Evolutionary conservation across 106 monocot genomes (phyloP).

Genomic region (Vanilla planifolia): DNA sequence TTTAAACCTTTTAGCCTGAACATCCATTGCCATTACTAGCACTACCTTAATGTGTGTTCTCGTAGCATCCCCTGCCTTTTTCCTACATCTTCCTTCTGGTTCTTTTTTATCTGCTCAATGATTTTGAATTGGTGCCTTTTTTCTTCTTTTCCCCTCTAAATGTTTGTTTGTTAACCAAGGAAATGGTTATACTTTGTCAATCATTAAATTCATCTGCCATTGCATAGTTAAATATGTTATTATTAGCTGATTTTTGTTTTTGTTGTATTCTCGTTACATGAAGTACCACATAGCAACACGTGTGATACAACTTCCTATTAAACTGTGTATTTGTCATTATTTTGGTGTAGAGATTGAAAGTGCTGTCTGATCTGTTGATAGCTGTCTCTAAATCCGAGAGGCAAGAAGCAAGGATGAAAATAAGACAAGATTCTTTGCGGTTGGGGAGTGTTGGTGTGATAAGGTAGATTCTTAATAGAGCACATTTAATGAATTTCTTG

Average conservation of each 20-base stretch:
- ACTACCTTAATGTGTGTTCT: no score
- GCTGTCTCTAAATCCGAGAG: constrained; percentile 91
- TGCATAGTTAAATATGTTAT: neutral
- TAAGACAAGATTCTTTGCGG: constrained; percentile 79
- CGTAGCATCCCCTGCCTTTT: no score
- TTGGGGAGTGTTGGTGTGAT: constrained; percentile 92
- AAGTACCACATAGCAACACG: no score
- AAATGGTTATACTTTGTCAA: neutral
- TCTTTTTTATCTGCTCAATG: no score
- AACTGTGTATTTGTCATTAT: neutral
- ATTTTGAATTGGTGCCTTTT: no score
- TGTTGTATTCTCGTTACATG: no score
- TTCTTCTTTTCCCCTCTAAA: neutral
- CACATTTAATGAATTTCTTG: neutral
- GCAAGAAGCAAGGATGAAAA: constrained; percentile 87
- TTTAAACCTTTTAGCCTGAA: no score
- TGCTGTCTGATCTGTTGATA: constrained; percentile 88
- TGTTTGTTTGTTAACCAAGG: neutral
- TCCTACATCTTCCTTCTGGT: no score
- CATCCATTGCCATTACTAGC: no score
- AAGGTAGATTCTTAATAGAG: constrained; percentile 42
- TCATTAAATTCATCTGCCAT: neutral
- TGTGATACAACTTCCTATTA: neutral
- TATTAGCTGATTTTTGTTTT: no score
- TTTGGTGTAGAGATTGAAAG: constrained; percentile 59